Base-by-base conservation (phyloP, 805 yeast genomes). In the Starmerella vaccinii region DNA sequence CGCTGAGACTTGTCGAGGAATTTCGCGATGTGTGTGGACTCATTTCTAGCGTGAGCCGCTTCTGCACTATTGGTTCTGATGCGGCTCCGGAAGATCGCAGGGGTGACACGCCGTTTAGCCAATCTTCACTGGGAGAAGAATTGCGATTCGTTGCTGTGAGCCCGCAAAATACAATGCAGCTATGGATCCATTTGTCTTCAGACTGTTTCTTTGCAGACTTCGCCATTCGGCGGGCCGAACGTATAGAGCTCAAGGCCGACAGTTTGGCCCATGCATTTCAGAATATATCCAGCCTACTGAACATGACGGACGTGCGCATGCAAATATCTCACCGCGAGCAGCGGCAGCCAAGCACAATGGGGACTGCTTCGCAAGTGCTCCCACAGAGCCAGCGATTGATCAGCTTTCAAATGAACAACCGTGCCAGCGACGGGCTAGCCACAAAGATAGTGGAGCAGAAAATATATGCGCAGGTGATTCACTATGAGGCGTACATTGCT, bases 401-500 rank as follows among this genome's bases (percentile, higher is more conserved):
- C 15, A 49, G 54, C 33, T 34, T 55, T 30, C 43, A 41, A 19
- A 49, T 55, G 56, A 32, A 84, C 16, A 74, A 75, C 53, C 87
- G 82, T 59, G 74, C 84, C 7, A 79, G 81, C 59, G 77, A 78
- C 15, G 62, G 53, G 9, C 54, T 49, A 8, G 55, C 53, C 6
- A 47, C 56, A 6, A 59, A 61, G 26, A 53, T 54, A 21, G 61
- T 68, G 1, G 51, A 58, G 23, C 71, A 68, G 45, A 60, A 64
- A 46, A 76, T 89, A 18, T 90, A 95, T 0, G 84, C 84, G 1
- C 70, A 80, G 57, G 60, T 84, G 50, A 75, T 78, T 51, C 71
- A 70, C 54, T 75, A 72, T 15, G 78, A 75, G 52, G 80, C 77
- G 50, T 72, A 72, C 13, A 61, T 72, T 45, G 68, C 78, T 9